Evolutionary conservation across 1,139 yeast genomes (phyloP).

Genomic region (Magnusiomyces fungicola): DNA sequence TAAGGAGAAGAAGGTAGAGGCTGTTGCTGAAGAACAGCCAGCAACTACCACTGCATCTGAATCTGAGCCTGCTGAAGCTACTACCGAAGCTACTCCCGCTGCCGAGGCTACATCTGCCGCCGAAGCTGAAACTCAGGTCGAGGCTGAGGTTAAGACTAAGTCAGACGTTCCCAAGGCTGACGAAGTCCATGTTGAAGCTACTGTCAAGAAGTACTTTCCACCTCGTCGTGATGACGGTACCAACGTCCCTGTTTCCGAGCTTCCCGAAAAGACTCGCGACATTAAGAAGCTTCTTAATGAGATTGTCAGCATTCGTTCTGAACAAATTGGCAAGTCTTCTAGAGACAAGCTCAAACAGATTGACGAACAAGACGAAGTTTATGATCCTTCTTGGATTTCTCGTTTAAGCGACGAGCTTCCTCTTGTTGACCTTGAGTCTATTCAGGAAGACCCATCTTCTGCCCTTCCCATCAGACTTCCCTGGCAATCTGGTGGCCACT

Average conservation of each 20-base stretch:
- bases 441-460: slow-evolving; percentile 46
- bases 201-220: slow-evolving; percentile 19
- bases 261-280: slow-evolving; percentile 22
- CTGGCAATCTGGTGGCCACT: slow-evolving; percentile 46
- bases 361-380: slow-evolving; percentile 32
- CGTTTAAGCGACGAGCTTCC: slow-evolving; percentile 44
- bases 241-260: slow-evolving; percentile 18
- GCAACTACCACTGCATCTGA: slow-evolving; percentile 3
- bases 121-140: slow-evolving; percentile 9
- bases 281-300: slow-evolving; percentile 52
- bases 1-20: slow-evolving; percentile 9
- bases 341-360: slow-evolving; percentile 21
- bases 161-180: slow-evolving; percentile 14
- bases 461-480: slow-evolving; percentile 27
- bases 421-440: slow-evolving; percentile 45
- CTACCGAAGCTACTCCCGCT: slow-evolving; percentile 13
- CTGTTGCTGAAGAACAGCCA: slow-evolving; percentile 1
- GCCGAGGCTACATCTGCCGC: slow-evolving; percentile 11
- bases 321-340: slow-evolving; percentile 40
- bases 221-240: slow-evolving; percentile 15
- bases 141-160: slow-evolving; percentile 9
- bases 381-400: slow-evolving; percentile 51
- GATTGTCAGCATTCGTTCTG: slow-evolving; percentile 45
- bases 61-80: slow-evolving; percentile 6
- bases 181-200: slow-evolving; percentile 13